phyloP scores from a whole-genome alignment of 2,329 filamentous ascomycete genomes.

The Cercospora canescens region DNA sequence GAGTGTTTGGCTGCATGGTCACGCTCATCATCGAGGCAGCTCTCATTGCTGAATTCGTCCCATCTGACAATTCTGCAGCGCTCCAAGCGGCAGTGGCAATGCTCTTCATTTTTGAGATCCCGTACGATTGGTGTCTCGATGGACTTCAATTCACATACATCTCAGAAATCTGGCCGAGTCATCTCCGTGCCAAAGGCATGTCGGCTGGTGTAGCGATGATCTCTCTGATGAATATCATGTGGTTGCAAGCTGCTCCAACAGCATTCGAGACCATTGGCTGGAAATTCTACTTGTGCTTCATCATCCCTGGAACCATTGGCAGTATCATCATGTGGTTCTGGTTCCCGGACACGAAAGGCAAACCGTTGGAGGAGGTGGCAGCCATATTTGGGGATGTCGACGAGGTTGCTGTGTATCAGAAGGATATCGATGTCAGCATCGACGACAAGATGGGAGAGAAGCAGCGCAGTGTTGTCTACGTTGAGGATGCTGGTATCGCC shows the following conservation, averaged over 20 bases:
- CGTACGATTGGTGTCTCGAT: conserved; percentile 23
- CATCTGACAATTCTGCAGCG: conserved; percentile 17
- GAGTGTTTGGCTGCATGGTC: conserved; percentile 26
- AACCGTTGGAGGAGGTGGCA: conserved; percentile 24
- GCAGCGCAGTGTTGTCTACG: neutral
- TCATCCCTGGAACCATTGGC: conserved; percentile 23
- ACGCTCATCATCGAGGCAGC: conserved; percentile 22
- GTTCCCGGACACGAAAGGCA: conserved; percentile 22
- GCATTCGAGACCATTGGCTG: conserved; percentile 18
- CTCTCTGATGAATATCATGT: conserved; percentile 28
- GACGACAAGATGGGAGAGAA: neutral
- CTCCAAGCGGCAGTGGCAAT: conserved; percentile 20
- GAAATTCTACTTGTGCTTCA: conserved; percentile 23
- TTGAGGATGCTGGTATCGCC: neutral
- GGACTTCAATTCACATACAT: conserved; percentile 27
- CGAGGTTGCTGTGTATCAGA: conserved; percentile 15
- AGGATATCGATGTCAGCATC: conserved; percentile 1
- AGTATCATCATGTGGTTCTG: conserved; percentile 20
- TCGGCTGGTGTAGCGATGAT: conserved; percentile 25
- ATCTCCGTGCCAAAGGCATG: conserved; percentile 29
- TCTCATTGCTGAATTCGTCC: conserved; percentile 19
- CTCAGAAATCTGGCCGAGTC: conserved; percentile 20
- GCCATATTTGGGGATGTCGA: conserved; percentile 24
- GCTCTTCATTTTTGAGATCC: conserved; percentile 22
- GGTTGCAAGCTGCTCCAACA: conserved; percentile 24